Percentiles rank a stretch among this genome's conserved stretches.
Conservation (phyloP, 176 grass and related monocot genomes). For the Triticum urartu region DNA sequence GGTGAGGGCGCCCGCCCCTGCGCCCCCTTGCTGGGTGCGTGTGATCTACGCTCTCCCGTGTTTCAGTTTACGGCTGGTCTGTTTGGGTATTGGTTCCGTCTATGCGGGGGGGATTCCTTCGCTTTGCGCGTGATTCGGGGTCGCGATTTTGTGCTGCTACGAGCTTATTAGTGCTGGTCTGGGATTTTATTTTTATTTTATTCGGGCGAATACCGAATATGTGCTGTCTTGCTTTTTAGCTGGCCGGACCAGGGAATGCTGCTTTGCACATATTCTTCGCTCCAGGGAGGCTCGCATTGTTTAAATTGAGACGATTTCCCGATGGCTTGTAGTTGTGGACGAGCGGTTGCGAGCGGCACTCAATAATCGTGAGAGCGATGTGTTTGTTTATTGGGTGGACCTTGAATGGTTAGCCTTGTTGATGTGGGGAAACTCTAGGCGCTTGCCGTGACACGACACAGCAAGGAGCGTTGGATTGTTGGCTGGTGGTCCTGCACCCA, state of each 20-base stretch:
- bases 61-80: not conserved
- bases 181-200: not conserved
- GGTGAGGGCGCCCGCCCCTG: slow-evolving; percentile 10
- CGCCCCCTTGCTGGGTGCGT: no score
- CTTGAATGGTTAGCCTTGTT: slow-evolving; percentile 12
- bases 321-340: slow-evolving; percentile 23
- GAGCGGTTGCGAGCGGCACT: slow-evolving; percentile 35
- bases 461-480: slow-evolving; percentile 12
- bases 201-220: slow-evolving; percentile 22
- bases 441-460: slow-evolving; percentile 36
- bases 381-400: slow-evolving; percentile 42
- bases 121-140: not conserved
- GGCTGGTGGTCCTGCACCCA: not conserved
- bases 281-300: slow-evolving; percentile 1
- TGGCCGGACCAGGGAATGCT: slow-evolving; percentile 14
- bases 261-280: not conserved
- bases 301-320: slow-evolving; percentile 28
- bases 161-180: not conserved
- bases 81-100: not conserved
- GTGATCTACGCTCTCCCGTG: not conserved
- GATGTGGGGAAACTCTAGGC: not conserved
- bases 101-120: not conserved
- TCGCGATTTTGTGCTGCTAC: not conserved
- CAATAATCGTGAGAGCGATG: slow-evolving; percentile 44
- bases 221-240: slow-evolving; percentile 14